phyloP scores from a whole-genome alignment of 2,329 filamentous ascomycete species.

The Trichoderma endophyticum region DNA sequence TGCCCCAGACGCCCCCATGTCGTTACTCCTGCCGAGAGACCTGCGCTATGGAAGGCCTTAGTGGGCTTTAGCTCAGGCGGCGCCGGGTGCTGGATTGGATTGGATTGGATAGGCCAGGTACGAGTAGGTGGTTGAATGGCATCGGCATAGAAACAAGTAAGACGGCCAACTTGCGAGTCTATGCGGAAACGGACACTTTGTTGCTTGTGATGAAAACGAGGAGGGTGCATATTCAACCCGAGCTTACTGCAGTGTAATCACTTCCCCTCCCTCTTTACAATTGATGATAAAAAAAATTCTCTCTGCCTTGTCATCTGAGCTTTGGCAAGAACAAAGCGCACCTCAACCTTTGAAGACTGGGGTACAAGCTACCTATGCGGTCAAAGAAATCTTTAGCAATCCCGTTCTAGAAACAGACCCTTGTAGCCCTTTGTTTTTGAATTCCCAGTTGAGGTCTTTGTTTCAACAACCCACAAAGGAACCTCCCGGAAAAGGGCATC shows the following conservation, averaged over 20 bases:
- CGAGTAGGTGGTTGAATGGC: neutral
- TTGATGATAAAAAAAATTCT: neutral
- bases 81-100: neutral
- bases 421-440: neutral
- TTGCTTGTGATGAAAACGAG: neutral
- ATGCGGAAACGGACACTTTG: neutral
- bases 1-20: neutral
- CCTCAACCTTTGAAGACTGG: neutral
- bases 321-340: neutral
- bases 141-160: neutral
- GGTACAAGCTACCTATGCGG: neutral
- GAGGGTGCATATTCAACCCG: neutral
- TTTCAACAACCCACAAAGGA: neutral
- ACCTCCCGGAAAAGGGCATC: neutral
- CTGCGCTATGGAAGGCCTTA: slow-evolving; percentile 4
- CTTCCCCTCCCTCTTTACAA: neutral
- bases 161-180: neutral
- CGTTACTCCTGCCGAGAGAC: neutral
- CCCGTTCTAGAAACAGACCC: neutral
- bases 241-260: neutral
- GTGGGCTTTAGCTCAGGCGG: neutral
- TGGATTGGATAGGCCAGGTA: neutral
- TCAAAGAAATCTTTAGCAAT: neutral
- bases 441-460: neutral
- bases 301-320: neutral